Evolutionary conservation across 768 basidiomycete species (phyloP).

Genomic region (Boletus barrowsii): DNA sequence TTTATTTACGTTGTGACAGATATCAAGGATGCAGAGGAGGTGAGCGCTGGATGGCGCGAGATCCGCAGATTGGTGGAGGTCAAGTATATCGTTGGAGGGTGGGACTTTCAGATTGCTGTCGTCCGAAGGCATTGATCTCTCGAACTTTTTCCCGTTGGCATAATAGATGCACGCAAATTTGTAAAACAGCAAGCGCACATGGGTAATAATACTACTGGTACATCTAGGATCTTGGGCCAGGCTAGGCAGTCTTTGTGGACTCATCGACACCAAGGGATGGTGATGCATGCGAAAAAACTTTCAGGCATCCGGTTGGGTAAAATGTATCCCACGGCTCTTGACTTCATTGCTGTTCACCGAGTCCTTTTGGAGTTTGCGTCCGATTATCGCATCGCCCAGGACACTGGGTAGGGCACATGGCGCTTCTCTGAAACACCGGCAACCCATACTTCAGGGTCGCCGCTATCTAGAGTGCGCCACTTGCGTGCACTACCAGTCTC

Average conservation of each 20-base stretch:
- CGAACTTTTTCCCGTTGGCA: neutral
- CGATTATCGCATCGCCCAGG: neutral
- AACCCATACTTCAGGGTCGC: neutral
- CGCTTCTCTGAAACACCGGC: neutral
- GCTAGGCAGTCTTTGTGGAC: neutral
- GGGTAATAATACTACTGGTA: too few relatives aligned
- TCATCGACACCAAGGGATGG: too few relatives aligned
- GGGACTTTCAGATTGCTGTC: conserved; percentile 86
- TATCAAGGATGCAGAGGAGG: conserved; percentile 49
- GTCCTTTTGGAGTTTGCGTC: neutral
- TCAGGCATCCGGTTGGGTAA: too few relatives aligned
- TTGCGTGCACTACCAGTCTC: too few relatives aligned
- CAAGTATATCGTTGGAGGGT: conserved; percentile 76
- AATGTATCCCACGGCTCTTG: too few relatives aligned
- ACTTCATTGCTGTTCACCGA: neutral
- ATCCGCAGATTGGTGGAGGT: conserved; percentile 78
- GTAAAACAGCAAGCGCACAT: conserved; percentile 9
- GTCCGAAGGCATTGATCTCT: conserved; percentile 61
- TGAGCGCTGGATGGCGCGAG: conserved; percentile 73
- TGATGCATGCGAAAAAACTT: too few relatives aligned
- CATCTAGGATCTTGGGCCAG: neutral
- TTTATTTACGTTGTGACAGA: conserved; percentile 79
- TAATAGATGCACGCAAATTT: conserved; percentile 8
- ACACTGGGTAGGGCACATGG: neutral
- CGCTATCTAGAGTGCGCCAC: too few relatives aligned